Evolutionary conservation across 2,329 filamentous ascomycete species (phyloP).

Genomic region (Pseudogymnoascus pannorum): DNA sequence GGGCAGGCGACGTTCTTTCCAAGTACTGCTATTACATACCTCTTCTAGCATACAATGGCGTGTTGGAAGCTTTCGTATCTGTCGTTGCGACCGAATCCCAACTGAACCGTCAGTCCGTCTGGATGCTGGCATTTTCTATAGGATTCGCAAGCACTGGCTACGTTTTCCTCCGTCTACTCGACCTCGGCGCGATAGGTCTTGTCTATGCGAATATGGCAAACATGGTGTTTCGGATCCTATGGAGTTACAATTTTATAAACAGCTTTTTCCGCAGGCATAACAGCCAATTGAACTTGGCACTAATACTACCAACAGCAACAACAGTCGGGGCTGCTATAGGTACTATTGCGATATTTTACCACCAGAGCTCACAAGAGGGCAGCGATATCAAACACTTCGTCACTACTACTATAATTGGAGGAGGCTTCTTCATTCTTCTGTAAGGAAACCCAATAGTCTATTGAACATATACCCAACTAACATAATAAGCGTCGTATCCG

Average conservation of each 20-base stretch:
- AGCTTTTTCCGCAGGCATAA: constrained; percentile 49
- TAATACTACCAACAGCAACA: constrained; percentile 37
- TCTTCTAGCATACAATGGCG: constrained; percentile 82
- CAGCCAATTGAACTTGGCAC: constrained; percentile 34
- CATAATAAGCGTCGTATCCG: constrained; percentile 41
- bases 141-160: constrained; percentile 70
- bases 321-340: constrained; percentile 39
- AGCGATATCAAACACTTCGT: constrained; percentile 1
- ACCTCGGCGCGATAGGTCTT: constrained; percentile 69
- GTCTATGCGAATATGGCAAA: constrained; percentile 85
- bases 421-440: constrained; percentile 9
- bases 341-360: constrained; percentile 35
- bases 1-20: constrained; percentile 66
- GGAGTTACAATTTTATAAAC: constrained; percentile 68
- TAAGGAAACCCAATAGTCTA: constrained; percentile 28
- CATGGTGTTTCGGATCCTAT: constrained; percentile 76
- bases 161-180: constrained; percentile 61
- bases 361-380: constrained; percentile 3
- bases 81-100: constrained; percentile 71
- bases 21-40: constrained; percentile 91
- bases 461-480: constrained; percentile 15
- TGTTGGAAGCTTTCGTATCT: constrained; percentile 87
- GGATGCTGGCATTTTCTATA: constrained; percentile 77
- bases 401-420: constrained; percentile 4
- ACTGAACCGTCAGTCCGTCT: constrained; percentile 68